Base-by-base conservation (phyloP, 1,284 basidiomycete genomes). In the Trichosporon sp. region DNA sequence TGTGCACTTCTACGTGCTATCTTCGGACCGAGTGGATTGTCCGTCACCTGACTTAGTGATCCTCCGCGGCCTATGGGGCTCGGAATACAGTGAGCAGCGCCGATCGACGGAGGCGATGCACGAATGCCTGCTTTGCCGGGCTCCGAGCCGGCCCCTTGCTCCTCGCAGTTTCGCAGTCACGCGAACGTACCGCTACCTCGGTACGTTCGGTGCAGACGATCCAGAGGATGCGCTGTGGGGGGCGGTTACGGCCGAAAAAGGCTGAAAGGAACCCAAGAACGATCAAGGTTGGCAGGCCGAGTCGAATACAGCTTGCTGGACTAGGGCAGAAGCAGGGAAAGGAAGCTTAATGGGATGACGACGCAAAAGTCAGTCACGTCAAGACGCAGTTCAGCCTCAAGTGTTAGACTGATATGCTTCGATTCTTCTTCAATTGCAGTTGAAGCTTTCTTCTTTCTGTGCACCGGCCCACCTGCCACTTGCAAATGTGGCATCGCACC, bases 321-420 rank as follows among this genome's bases (percentile, higher is more conserved):
- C 43, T 46, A n/a, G 43, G 43, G 14, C 51, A 54, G 51, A 10
- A 8, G 4, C 5, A n/a, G 51, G 21, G 51, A 19, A 3, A 16
- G 14, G 51, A 54, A 54, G 51, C 51, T 54, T 54, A 54, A 54
- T 54, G 7, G 51, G 51, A 54, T 54, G n/a, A 54, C 51, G 51
- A 54, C 51, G 19, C 19, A 19, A 19, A 54, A 54, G 51, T 54
- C 51, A 54, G 51, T 54, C 51, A 54, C 51, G 51, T 54, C 51
- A 2, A 26, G 38, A 10, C 10, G 51, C 21, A 54, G 51, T 21
- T 54, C 7, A 54, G 51, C 51, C 51, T 54, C 51, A 54, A 46
- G 16, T 46, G 43, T 2, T 40, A 40, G 38, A 3, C 16, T 16
- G 43, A 10, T 40, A 40, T 6, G 38, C 43, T 46, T 46, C 43